phyloP scores from a whole-genome alignment of 768 basidiomycete species.

The Mycena venus region DNA sequence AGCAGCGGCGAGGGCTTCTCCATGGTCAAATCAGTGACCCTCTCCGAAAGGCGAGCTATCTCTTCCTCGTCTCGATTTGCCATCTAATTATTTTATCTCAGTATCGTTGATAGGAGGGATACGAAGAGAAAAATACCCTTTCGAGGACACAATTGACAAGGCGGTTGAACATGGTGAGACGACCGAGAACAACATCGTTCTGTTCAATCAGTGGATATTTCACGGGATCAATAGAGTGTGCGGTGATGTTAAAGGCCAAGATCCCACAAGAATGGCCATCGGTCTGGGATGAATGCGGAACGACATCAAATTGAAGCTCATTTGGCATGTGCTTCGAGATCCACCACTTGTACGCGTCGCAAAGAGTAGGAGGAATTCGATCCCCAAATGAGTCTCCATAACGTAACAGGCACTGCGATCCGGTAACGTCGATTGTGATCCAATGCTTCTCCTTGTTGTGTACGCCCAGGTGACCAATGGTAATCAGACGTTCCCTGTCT shows the following conservation, averaged over 20 bases:
- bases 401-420: not conserved
- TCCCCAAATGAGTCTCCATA: not conserved
- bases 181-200: not conserved
- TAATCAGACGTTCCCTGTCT: not conserved
- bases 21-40: not conserved
- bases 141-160: not conserved
- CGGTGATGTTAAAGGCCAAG: not conserved
- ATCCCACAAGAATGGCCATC: not conserved
- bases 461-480: not conserved
- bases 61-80: not conserved
- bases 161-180: not conserved
- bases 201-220: not conserved
- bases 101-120: no score
- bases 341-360: not conserved
- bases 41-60: no score
- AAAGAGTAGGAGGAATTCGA: not conserved
- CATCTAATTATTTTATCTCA: no score
- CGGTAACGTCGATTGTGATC: not conserved
- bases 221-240: not conserved
- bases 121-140: not conserved
- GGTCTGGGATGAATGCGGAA: not conserved
- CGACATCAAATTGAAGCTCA: not conserved
- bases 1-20: not conserved
- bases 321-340: not conserved
- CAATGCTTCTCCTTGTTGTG: constrained; percentile 1